A percentile compares a stretch with the other conserved stretches of the same genome.
Evolutionary conservation across 306 rosid genomes (phyloP).

Genomic region (Begonia loranthoides): DNA sequence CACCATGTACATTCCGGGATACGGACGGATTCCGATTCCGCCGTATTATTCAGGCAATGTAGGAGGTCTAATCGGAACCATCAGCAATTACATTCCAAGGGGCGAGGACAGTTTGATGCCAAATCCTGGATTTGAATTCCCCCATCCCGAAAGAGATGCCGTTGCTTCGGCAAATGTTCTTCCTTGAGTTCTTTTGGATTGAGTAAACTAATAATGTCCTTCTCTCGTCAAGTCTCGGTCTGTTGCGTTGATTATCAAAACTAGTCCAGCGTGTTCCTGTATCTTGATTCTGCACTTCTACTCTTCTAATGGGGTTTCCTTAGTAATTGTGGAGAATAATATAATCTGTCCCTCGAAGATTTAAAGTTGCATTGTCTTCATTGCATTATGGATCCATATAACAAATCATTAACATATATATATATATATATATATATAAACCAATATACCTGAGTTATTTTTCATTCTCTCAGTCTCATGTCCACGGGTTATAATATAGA

Average conservation of each 20-base stretch:
- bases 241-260: background rate
- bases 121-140: conserved; percentile 2
- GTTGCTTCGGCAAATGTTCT: background rate
- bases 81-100: background rate
- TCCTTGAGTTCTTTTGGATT: background rate
- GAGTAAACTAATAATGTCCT: too few species aligned
- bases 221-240: background rate
- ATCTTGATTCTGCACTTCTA: too few species aligned
- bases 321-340: too few species aligned
- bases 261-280: background rate
- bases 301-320: too few species aligned
- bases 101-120: background rate
- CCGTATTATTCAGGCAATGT: background rate
- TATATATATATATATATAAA: too few species aligned
- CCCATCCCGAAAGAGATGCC: background rate
- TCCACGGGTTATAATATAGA: too few species aligned
- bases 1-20: background rate
- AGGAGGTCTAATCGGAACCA: background rate
- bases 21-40: background rate
- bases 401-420: too few species aligned
- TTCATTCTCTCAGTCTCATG: too few species aligned
- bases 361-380: too few species aligned
- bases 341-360: too few species aligned
- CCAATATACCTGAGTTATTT: too few species aligned
- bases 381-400: too few species aligned